Evolutionary conservation across 768 basidiomycete species (phyloP).

Genomic region (Boletus vinaceobasis): DNA sequence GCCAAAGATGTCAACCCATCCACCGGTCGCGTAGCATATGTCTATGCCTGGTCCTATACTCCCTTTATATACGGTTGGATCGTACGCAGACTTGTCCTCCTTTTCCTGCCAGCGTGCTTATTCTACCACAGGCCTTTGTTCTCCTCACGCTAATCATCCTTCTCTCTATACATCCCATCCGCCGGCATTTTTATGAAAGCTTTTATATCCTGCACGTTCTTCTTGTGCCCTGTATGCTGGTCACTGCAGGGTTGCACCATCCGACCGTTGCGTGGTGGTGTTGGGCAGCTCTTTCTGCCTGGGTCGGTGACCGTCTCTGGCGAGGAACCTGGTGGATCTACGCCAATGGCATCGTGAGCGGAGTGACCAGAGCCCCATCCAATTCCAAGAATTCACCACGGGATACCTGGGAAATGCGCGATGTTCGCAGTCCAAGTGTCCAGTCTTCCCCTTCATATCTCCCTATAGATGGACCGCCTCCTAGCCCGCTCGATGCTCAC

Average conservation of each 20-base stretch:
- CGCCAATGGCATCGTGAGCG: slow-evolving; percentile 52
- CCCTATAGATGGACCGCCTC: slow-evolving; percentile 8
- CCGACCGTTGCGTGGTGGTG: slow-evolving; percentile 68
- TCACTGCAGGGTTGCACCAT: slow-evolving; percentile 64
- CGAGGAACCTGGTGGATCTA: slow-evolving; percentile 55
- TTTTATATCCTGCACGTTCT: slow-evolving; percentile 68
- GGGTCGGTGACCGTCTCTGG: slow-evolving; percentile 60
- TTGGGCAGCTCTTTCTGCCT: slow-evolving; percentile 56
- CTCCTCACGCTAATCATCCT: slow-evolving; percentile 52
- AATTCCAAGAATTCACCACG: neutral
- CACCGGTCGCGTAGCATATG: slow-evolving; percentile 42
- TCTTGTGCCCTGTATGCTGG: slow-evolving; percentile 59
- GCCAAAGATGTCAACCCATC: slow-evolving; percentile 43
- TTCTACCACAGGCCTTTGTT: slow-evolving; percentile 46
- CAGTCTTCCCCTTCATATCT: neutral
- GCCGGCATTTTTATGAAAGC: slow-evolving; percentile 53
- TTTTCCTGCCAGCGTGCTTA: slow-evolving; percentile 3
- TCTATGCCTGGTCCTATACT: slow-evolving; percentile 54
- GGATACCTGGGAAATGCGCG: slow-evolving; percentile 29
- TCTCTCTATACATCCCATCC: slow-evolving; percentile 48
- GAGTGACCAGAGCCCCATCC: slow-evolving; percentile 2
- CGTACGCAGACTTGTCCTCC: slow-evolving; percentile 33
- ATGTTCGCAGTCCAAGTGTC: slow-evolving; percentile 3
- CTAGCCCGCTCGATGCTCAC: slow-evolving; percentile 26
- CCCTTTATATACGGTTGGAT: slow-evolving; percentile 64